These are phyloP conservation scores for Danielozyma ontarioensis DNA, from an alignment of 805 yeast species.

Conservation along the genomic window DNA sequence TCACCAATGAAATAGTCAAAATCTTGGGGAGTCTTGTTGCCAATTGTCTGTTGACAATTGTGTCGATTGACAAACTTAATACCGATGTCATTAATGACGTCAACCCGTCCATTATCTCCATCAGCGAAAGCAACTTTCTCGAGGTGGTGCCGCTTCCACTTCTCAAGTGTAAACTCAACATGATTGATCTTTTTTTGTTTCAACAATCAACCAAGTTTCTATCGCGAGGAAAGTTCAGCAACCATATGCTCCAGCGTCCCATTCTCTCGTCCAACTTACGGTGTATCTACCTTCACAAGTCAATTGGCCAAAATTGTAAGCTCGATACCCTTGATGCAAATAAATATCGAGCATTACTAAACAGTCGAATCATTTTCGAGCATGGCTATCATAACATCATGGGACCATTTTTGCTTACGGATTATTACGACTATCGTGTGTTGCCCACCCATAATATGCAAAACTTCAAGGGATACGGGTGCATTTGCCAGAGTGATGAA, in stretches of 20 bases:
- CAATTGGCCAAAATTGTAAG: slow-evolving; percentile 12
- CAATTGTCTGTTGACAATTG: slow-evolving; percentile 18
- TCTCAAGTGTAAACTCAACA: slow-evolving; percentile 4
- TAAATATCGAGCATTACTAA: slow-evolving; percentile 38
- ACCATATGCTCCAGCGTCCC: slow-evolving; percentile 7
- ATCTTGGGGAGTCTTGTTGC: slow-evolving; percentile 35
- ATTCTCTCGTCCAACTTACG: slow-evolving; percentile 24
- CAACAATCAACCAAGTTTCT: slow-evolving; percentile 38
- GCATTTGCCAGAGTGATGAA: slow-evolving; percentile 56
- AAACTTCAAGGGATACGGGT: slow-evolving; percentile 43
- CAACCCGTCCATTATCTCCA: slow-evolving; percentile 27
- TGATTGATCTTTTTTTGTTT: slow-evolving; percentile 15
- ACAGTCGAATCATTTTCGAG: slow-evolving; percentile 51
- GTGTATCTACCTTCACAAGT: slow-evolving; percentile 35
- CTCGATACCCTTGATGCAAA: slow-evolving; percentile 27
- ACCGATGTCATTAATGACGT: slow-evolving; percentile 8
- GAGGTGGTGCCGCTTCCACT: slow-evolving; percentile 11
- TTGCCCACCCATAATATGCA: slow-evolving; percentile 21
- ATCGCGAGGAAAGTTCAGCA: slow-evolving; percentile 45
- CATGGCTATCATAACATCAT: slow-evolving; percentile 37
- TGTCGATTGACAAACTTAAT: slow-evolving; percentile 5
- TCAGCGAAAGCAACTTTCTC: slow-evolving; percentile 17
- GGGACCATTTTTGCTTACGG: slow-evolving; percentile 59
- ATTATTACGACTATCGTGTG: slow-evolving; percentile 57
- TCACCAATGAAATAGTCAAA: slow-evolving; percentile 30